These are phyloP conservation scores for Komagataella phaffii DNA, from an alignment of 805 yeast genomes.

Conservation along the genomic window DNA sequence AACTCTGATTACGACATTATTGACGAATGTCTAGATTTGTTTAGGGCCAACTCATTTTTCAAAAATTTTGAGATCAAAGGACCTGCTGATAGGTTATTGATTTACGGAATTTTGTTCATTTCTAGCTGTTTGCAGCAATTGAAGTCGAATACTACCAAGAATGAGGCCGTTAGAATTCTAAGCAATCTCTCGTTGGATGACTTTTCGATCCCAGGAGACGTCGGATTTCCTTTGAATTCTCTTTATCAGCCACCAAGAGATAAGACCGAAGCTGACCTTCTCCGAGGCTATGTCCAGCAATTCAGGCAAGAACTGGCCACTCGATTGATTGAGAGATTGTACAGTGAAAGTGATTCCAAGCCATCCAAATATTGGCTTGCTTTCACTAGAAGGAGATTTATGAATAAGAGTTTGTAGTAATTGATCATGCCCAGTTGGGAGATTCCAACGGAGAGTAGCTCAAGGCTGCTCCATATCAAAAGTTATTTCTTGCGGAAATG, in stretches of 20 bases:
- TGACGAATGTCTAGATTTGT: constrained; percentile 84
- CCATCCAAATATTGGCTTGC: constrained; percentile 96
- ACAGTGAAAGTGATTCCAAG: constrained; percentile 35
- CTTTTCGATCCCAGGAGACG: constrained; percentile 89
- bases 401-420: constrained; percentile 69
- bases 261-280: constrained; percentile 62
- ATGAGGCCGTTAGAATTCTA: constrained; percentile 54
- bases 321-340: constrained; percentile 64
- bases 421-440: neutral
- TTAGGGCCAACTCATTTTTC: constrained; percentile 93
- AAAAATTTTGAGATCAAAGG: constrained; percentile 95
- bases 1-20: constrained; percentile 74
- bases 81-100: constrained; percentile 81
- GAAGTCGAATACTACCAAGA: constrained; percentile 28
- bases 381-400: constrained; percentile 85
- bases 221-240: constrained; percentile 85
- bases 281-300: constrained; percentile 75
- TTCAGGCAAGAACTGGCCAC: constrained; percentile 89
- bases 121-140: constrained; percentile 73
- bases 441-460: neutral
- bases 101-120: constrained; percentile 84
- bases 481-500: neutral
- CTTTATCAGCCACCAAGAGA: constrained; percentile 62
- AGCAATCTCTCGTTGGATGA: constrained; percentile 80
- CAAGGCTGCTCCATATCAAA: neutral